These are phyloP conservation scores for Zymoseptoria pseudotritici DNA, from an alignment of 2,329 filamentous ascomycete genomes.

Conservation along the genomic window DNA sequence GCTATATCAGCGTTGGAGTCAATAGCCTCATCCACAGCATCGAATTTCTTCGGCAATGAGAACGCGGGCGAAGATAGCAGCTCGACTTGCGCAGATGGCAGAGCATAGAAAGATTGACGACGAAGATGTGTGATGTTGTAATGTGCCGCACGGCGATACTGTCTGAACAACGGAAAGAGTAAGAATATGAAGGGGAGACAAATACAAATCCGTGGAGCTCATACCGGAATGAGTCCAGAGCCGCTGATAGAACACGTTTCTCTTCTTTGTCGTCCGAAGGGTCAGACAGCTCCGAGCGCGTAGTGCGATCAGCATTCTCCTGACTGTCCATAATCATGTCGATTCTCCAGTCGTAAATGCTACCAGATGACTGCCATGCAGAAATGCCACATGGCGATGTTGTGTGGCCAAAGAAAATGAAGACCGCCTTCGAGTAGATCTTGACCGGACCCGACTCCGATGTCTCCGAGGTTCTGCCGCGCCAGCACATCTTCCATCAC, in stretches of 20 bases:
- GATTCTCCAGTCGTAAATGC: background rate
- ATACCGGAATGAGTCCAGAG: slow-evolving; percentile 85
- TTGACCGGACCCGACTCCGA: background rate
- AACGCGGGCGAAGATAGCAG: slow-evolving; percentile 76
- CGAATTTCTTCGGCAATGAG: slow-evolving; percentile 69
- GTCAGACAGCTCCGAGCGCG: slow-evolving; percentile 42
- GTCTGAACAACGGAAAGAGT: slow-evolving; percentile 16
- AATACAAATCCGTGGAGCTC: slow-evolving; percentile 3
- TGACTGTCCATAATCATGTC: background rate
- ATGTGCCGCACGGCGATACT: slow-evolving; percentile 74
- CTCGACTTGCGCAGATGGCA: slow-evolving; percentile 76
- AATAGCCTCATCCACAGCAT: slow-evolving; percentile 77
- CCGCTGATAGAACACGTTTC: slow-evolving; percentile 66
- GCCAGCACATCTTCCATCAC: background rate
- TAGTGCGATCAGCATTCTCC: background rate
- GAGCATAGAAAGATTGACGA: slow-evolving; percentile 84
- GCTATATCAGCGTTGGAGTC: slow-evolving; percentile 80
- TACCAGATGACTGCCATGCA: background rate
- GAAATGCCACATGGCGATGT: background rate
- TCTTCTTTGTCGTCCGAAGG: slow-evolving; percentile 72
- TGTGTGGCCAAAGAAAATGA: background rate
- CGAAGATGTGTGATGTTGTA: slow-evolving; percentile 86
- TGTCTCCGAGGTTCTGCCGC: background rate
- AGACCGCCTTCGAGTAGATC: background rate
- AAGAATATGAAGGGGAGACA: slow-evolving; percentile 2